These are phyloP conservation scores for Boletellus ananiceps DNA, from an alignment of 768 basidiomycete genomes.

Conservation along the genomic window DNA sequence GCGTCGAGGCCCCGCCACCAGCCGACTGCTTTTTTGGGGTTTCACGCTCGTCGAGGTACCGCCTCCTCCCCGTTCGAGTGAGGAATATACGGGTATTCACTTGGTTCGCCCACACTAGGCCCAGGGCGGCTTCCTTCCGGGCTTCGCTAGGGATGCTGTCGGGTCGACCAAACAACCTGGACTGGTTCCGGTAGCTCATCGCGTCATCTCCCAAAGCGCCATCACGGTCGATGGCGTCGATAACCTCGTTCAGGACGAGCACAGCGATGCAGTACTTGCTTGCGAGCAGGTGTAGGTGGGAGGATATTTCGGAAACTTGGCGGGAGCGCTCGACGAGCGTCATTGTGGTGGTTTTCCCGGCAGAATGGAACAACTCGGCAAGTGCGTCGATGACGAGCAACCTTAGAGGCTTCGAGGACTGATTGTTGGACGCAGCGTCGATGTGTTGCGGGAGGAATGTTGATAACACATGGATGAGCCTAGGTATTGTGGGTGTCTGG, in stretches of 20 bases:
- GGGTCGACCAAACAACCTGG: slow-evolving; percentile 70
- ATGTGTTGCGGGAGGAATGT: slow-evolving; percentile 52
- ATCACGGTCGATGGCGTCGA: slow-evolving; percentile 60
- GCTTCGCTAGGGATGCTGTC: slow-evolving; percentile 54
- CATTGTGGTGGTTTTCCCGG: slow-evolving; percentile 51
- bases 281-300: slow-evolving; percentile 68
- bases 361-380: slow-evolving; percentile 75
- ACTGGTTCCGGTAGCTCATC: slow-evolving; percentile 66
- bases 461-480: slow-evolving; percentile 52
- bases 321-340: slow-evolving; percentile 72
- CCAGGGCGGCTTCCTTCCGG: slow-evolving; percentile 76
- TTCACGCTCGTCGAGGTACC: slow-evolving; percentile 43
- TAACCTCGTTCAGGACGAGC: slow-evolving; percentile 85
- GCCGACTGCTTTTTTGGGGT: slow-evolving; percentile 24
- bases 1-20: slow-evolving; percentile 3
- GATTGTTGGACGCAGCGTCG: slow-evolving; percentile 25
- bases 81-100: slow-evolving; percentile 84
- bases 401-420: slow-evolving; percentile 54
- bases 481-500: slow-evolving; percentile 48
- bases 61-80: slow-evolving; percentile 65
- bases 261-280: slow-evolving; percentile 61
- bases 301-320: slow-evolving; percentile 61
- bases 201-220: slow-evolving; percentile 13
- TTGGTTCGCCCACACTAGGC: slow-evolving; percentile 92
- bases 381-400: slow-evolving; percentile 86